Evolutionary conservation across 139 green algal genomes (phyloP), one percentile per base, ranked within the genome.

Genomic region (Chlorella vulgaris): DNA sequence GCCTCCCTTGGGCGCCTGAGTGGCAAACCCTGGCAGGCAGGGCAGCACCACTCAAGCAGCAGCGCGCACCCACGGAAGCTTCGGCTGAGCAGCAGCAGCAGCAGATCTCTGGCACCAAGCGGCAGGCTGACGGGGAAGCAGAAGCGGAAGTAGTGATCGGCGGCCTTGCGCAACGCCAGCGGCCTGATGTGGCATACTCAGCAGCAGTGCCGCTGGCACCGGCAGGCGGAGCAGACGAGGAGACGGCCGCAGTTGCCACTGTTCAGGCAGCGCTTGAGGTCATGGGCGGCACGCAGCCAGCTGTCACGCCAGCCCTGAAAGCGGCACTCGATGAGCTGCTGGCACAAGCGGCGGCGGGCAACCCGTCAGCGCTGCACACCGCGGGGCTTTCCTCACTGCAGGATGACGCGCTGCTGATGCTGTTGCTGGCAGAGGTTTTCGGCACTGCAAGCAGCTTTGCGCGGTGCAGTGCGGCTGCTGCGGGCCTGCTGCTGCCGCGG

Each of bases 401-500:
- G 5, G 58, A 70, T 4, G 74, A 80, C 18, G 40, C 58, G 4
- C 74, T 80, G 55, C 74, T 80, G 58, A 55, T 69, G 26, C 74
- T 71, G 28, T 18, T 70, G 28, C 58, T 70, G 2, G 26, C 43
- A 31, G 74, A 80, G 13, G 19, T 42, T 0, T 18, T 80, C 58
- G 13, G 7, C 26, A 38, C 74, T 4, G 19, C 38, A 38, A 71
- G 38, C 38, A 80, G 74, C 74, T 80, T 70, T 43, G 74, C 58
- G 0, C 74, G 55, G 38, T 71, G 74, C 74, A 33, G 26, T 1
- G 74, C 58, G 24, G 74, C 58, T 0, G 55, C 58, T 4, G 38
- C 28, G 28, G 38, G 58, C 2, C 22, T 80, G 58, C 58, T 70
- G 74, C 74, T 80, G 74, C 74, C 74, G 29, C 74, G 74, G 19